A percentile compares a stretch with the other conserved stretches of the same genome.
Evolutionary conservation across 805 yeast species (phyloP).

Genomic region (Starmerella tilneyi): DNA sequence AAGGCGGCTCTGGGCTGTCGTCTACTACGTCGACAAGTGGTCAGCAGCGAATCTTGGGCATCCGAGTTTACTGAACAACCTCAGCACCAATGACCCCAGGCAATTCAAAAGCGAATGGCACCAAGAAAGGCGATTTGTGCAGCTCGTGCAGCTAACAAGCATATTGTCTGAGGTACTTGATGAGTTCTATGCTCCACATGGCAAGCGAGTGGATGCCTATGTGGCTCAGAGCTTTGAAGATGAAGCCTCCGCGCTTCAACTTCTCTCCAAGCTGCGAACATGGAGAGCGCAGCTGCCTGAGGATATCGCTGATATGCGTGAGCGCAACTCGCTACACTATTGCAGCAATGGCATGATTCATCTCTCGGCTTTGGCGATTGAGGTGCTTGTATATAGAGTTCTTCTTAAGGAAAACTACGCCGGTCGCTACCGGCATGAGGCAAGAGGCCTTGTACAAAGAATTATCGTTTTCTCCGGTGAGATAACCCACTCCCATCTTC

Average conservation of each 20-base stretch:
- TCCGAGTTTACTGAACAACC: constrained; percentile 24
- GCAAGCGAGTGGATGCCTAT: constrained; percentile 15
- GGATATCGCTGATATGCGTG: constrained; percentile 26
- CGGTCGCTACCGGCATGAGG: constrained; percentile 25
- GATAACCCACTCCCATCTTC: constrained; percentile 31
- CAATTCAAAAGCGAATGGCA: constrained; percentile 21
- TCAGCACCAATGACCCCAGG: background rate
- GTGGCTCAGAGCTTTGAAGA: constrained; percentile 13
- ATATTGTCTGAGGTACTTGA: constrained; percentile 26
- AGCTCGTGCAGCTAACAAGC: constrained; percentile 25
- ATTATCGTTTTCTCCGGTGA: constrained; percentile 29
- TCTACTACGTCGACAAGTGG: constrained; percentile 34
- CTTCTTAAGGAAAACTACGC: constrained; percentile 25
- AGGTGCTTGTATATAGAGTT: constrained; percentile 27
- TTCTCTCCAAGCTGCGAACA: constrained; percentile 18
- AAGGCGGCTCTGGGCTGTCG: constrained; percentile 30
- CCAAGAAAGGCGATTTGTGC: constrained; percentile 28
- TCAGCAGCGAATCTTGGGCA: constrained; percentile 29
- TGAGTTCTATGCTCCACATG: constrained; percentile 23
- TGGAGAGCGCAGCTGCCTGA: constrained; percentile 28
- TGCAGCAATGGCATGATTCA: constrained; percentile 30
- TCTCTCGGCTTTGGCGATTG: constrained; percentile 28
- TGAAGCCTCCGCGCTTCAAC: constrained; percentile 18
- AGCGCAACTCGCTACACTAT: constrained; percentile 23
- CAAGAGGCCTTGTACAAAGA: constrained; percentile 27